Evolutionary conservation across 164 flowering plant genomes (phyloP), one percentile per base, ranked within the genome.

Genomic region (Dillenia turbinata): DNA sequence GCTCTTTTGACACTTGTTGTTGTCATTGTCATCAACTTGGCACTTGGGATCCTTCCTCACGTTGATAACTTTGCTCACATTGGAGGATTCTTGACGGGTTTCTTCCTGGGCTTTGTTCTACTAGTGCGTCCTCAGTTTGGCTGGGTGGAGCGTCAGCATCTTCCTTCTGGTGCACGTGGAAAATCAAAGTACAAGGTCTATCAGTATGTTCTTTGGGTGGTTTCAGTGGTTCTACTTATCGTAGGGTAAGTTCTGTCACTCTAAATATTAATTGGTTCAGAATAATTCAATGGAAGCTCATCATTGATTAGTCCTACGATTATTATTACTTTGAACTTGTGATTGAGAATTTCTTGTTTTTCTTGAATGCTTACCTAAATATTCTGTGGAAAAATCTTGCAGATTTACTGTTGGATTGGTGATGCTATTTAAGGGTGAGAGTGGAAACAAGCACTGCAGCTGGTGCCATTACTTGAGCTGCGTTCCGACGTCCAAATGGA

Each of bases 401-500:
- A 92, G 94, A 64, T 77, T 75, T 53, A 69, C 77, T 0, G 79
- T 83, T 12, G 90, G 79, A 60, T 50, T 88, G 67, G 86, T 90
- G 68, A 83, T 92, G 96, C 75, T 93, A 59, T 93, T 90, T 54
- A 65, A 75, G 44, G 94, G 87, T 53, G 85, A 71, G 65, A 82
- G 85, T 56, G 92, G 83, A 16, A 76, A 84, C 22, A 78, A 87
- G 15, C 83, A 69, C 44, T 92, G 98, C 79, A 67, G 64, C 56
- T 92, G 98, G 96, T 92, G 98, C 65, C 88, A 74, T 66, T 86
- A 90, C 75, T 66, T 84, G 58, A 77, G 76, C 72, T 92, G 97
- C 64, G 85, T 92, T 12, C 86, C 90, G 1, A 88, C 94, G 3
- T 82, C 89, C 0, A 82, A 76, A 54, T 92, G 96, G 96, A 66